Conservation (phyloP, 768 basidiomycete genomes). For the Russula abietina region DNA sequence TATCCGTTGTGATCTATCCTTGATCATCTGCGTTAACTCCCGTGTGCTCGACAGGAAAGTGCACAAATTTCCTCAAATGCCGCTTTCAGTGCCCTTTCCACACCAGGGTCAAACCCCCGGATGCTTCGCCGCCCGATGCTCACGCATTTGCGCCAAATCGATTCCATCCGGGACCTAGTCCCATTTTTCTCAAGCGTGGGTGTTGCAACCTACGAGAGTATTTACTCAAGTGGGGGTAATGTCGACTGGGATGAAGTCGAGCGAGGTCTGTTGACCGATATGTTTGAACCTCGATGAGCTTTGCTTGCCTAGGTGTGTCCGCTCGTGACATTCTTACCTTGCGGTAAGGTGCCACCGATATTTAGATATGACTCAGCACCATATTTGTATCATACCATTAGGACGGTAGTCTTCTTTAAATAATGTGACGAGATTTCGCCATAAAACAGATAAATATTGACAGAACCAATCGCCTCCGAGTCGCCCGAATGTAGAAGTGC, state of each 20-base stretch:
- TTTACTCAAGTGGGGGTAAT: constrained; percentile 74
- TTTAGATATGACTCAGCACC: background rate
- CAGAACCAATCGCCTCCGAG: background rate
- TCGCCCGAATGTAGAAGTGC: background rate
- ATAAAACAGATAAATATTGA: constrained; percentile 11
- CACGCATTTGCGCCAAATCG: constrained; percentile 60
- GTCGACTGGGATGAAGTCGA: constrained; percentile 92
- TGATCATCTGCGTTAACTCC: background rate
- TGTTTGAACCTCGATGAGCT: constrained; percentile 73
- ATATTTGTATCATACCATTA: constrained; percentile 9
- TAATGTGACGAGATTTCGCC: background rate
- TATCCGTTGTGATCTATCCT: background rate
- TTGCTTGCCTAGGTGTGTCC: background rate
- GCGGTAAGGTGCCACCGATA: background rate
- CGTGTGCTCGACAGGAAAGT: constrained; percentile 1
- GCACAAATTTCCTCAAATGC: background rate
- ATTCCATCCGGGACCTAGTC: constrained; percentile 79
- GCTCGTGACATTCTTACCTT: background rate
- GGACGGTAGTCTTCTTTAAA: background rate
- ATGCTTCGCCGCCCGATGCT: constrained; percentile 72
- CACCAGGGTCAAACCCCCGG: constrained; percentile 35
- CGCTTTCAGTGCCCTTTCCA: constrained; percentile 4
- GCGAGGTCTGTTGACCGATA: constrained; percentile 69
- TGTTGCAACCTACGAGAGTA: constrained; percentile 81
- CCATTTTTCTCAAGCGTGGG: constrained; percentile 89